A percentile compares a stretch with the other conserved stretches of the same genome.
Conservation (phyloP, 2,329 filamentous ascomycete species). For the Xylariomycetidae sp. region DNA sequence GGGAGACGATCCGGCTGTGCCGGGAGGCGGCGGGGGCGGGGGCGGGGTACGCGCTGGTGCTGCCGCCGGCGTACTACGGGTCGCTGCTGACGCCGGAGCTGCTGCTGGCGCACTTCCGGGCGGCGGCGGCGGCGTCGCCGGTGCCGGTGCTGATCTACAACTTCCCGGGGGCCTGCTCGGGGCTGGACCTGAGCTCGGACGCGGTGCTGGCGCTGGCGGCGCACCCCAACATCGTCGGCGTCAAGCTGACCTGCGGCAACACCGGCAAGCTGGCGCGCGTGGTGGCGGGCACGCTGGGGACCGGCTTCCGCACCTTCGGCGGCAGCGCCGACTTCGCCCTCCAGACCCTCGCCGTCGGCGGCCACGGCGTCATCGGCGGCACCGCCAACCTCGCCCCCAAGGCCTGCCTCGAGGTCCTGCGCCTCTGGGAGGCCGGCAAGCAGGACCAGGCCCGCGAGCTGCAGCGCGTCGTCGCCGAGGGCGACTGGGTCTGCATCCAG, state of each 20-base stretch:
- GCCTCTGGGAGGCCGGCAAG: slow-evolving; percentile 55
- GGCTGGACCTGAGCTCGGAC: slow-evolving; percentile 63
- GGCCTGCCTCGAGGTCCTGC: slow-evolving; percentile 54
- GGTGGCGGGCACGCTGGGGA: slow-evolving; percentile 32
- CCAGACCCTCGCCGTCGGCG: slow-evolving; percentile 55
- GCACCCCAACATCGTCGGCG: slow-evolving; percentile 44
- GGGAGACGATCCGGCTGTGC: slow-evolving; percentile 55
- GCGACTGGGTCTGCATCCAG: slow-evolving; percentile 65
- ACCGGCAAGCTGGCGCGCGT: slow-evolving; percentile 42
- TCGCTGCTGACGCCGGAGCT: slow-evolving; percentile 53
- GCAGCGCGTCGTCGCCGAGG: slow-evolving; percentile 58
- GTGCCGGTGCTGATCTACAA: slow-evolving; percentile 68
- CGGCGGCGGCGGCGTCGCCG: slow-evolving; percentile 52
- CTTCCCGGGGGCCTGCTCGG: slow-evolving; percentile 61
- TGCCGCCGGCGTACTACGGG: slow-evolving; percentile 59
- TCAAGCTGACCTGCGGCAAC: slow-evolving; percentile 49
- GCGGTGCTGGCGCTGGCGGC: slow-evolving; percentile 47
- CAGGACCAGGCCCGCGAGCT: slow-evolving; percentile 52
- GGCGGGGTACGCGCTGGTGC: slow-evolving; percentile 54
- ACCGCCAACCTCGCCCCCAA: slow-evolving; percentile 65
- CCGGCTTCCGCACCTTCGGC: slow-evolving; percentile 56
- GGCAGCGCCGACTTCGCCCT: slow-evolving; percentile 60
- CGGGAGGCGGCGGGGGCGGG: slow-evolving; percentile 52
- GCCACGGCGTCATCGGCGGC: slow-evolving; percentile 58
- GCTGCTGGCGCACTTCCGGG: slow-evolving; percentile 57